Evolutionary conservation across 129 eudicot species (phyloP), one percentile per base, ranked within the genome.

Genomic region (Artemisia argyi): DNA sequence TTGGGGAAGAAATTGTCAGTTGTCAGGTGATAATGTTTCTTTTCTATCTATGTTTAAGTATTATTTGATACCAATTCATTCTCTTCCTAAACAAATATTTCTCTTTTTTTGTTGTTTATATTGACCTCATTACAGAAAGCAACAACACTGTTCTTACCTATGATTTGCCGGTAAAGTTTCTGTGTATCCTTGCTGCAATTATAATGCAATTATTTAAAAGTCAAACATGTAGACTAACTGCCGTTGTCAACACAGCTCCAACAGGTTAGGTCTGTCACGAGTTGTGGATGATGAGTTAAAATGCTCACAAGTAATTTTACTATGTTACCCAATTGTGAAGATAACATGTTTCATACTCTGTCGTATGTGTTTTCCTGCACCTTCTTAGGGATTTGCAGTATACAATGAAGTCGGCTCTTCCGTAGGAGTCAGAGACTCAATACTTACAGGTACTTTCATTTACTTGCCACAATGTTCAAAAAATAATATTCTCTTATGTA

Each of bases 1-100:
- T 73, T 87, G 52, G 92, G 95, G 74, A 94, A 85, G 74, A 94
- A 87, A 46, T 80, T 94, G 58, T 84, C 93, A 30, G 83, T 87
- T 76, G 24, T 94, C 65, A 87, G 98, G 97, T 89, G 48, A 61
- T 69, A 46, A 42, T 65, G 22, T 16, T 65, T 75, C 66, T 47
- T 80, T 67, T 64, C 20, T 58, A 18, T 14, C 20, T 53, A 2
- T 61, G 61, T 14, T 30, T 53, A 55, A 66, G 49, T 55, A 15
- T 28, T 69, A 19, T 20, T 62, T 32, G 12, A n/a, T 61, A 12
- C 5, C 56, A 15, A 22, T 54, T 65, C 42, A 68, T 74, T 28
- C 59, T 68, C 60, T 51, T 60, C 3, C 69, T 26, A 9, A 20
- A 65, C 75, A 39, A 28, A 20, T 72, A 58, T 67, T 22, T 42